Base-by-base conservation (phyloP, 176 grass and related monocot genomes). In the Carex littledalei region DNA sequence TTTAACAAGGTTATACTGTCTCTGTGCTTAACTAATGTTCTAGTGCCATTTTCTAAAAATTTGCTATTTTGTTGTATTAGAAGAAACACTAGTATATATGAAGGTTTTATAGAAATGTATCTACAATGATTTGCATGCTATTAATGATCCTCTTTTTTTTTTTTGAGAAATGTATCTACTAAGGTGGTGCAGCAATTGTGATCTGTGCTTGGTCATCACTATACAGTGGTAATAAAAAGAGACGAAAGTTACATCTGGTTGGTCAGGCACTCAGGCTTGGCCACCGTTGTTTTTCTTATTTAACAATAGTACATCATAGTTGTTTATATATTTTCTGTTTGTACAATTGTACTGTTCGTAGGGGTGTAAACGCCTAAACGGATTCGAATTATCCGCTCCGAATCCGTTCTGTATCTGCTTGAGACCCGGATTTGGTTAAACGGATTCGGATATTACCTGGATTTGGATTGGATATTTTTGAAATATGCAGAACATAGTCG, bases 61-160 rank as follows among this genome's bases (percentile, higher is more conserved):
- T 76, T 29, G 11, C 3, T 50, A 77, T 77, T 63, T 54, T 75
- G 43, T 53, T 26, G 72, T 55, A 34, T 24, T 32, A 54, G 74
- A 57, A 56, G 24, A 55, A 31, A 56, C 21, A 0, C 6, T 78
- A 34, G 74, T 78, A 34, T 53, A 78, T 32, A 77, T 9, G 34
- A 76, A 76, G 71, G 73, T 77, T 29, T 77, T 29, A 55, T 12
- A 77, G 73, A 77, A 54, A 16, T 77, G 73, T 77, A 16, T 77
- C 49, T 77, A 77, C 24, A 78, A 22, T 78, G 20, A 43, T 43
- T 71, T 50, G 47, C 14, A 32, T 56, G 10, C n/a, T 56, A 55
- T 24, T 22, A 21, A 62, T 62, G 18, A 62, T 62, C 20, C 18
- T 62, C 60, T 8, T 62, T 22, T 62, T 8, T 62, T 22, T 62